A percentile compares a stretch with the other conserved stretches of the same genome.
These are phyloP conservation scores for Thermochaetoides dissita DNA, from an alignment of 2,329 filamentous ascomycete species.

Conservation along the genomic window DNA sequence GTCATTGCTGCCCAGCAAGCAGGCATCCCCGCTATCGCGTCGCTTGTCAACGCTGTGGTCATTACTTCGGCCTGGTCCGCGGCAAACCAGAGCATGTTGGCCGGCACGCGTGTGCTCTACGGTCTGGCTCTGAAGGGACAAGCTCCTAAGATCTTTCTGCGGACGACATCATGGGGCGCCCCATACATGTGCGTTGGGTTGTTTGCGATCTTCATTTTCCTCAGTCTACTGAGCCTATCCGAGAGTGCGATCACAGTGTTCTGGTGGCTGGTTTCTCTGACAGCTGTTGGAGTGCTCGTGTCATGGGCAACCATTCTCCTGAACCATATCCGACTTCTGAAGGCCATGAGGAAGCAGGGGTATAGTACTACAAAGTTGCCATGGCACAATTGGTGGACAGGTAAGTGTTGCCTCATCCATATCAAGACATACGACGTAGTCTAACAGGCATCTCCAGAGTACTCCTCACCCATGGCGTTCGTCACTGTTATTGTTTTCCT, in stretches of 20 bases:
- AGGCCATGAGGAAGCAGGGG: constrained; percentile 40
- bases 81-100: constrained; percentile 50
- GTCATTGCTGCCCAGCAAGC: constrained; percentile 60
- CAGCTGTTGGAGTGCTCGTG: constrained; percentile 47
- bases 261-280: constrained; percentile 49
- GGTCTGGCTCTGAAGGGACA: constrained; percentile 46
- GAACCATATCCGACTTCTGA: constrained; percentile 43
- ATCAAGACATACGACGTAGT: not conserved
- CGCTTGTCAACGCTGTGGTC: constrained; percentile 64
- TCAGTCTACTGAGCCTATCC: constrained; percentile 44
- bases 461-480: constrained; percentile 47
- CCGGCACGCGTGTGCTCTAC: constrained; percentile 46
- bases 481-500: constrained; percentile 49
- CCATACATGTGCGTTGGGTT: constrained; percentile 46
- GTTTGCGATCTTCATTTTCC: constrained; percentile 38
- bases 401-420: constrained; percentile 24
- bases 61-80: constrained; percentile 58
- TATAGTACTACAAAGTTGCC: constrained; percentile 37
- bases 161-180: constrained; percentile 35
- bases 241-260: constrained; percentile 48
- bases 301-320: constrained; percentile 48
- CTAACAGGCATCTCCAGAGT: constrained; percentile 26
- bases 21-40: constrained; percentile 52
- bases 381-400: constrained; percentile 50
- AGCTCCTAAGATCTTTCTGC: constrained; percentile 41